Percentiles rank a stretch among this genome's conserved stretches.
These are phyloP conservation scores for Ampelocalamus luodianensis DNA, from an alignment of 176 grass and related monocot genomes.

Conservation along the genomic window DNA sequence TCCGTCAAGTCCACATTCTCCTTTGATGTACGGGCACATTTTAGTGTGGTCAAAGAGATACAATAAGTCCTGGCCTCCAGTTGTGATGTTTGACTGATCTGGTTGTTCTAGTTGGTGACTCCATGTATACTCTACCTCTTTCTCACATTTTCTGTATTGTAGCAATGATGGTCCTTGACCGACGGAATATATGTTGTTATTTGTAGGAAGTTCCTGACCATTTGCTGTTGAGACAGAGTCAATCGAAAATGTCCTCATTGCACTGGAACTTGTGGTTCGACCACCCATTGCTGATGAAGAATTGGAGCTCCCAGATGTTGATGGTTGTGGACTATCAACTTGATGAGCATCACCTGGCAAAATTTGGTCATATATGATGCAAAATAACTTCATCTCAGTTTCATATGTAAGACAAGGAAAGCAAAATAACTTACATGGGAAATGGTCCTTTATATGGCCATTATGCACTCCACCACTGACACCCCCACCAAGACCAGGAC, in stretches of 20 bases:
- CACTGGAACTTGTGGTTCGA: constrained; percentile 45
- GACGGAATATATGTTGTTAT: constrained; percentile 1
- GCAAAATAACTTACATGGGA: constrained; percentile 35
- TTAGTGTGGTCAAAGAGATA: constrained; percentile 48
- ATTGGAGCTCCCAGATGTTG: constrained; percentile 48
- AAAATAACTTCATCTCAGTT: constrained; percentile 23
- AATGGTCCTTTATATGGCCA: constrained; percentile 47
- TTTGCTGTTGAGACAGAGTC: constrained; percentile 27
- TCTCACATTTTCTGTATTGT: constrained; percentile 25
- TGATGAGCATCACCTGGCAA: constrained; percentile 48
- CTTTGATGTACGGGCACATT: constrained; percentile 23
- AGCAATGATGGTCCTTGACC: constrained; percentile 21
- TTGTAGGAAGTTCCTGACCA: constrained; percentile 6
- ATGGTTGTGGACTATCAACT: constrained; percentile 49
- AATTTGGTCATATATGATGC: constrained; percentile 32
- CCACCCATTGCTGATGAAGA: constrained; percentile 44
- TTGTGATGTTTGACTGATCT: constrained; percentile 46
- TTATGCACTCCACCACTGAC: constrained; percentile 23
- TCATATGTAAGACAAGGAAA: constrained; percentile 6
- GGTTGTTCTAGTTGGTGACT: constrained; percentile 36
- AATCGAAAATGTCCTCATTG: constrained; percentile 13
- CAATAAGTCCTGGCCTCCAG: constrained; percentile 25
- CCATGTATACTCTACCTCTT: not conserved
- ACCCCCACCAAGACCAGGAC: constrained; percentile 25
- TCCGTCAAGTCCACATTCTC: constrained; percentile 30